phyloP scores from a whole-genome alignment of 768 basidiomycete species.

The Mycena belliarum region DNA sequence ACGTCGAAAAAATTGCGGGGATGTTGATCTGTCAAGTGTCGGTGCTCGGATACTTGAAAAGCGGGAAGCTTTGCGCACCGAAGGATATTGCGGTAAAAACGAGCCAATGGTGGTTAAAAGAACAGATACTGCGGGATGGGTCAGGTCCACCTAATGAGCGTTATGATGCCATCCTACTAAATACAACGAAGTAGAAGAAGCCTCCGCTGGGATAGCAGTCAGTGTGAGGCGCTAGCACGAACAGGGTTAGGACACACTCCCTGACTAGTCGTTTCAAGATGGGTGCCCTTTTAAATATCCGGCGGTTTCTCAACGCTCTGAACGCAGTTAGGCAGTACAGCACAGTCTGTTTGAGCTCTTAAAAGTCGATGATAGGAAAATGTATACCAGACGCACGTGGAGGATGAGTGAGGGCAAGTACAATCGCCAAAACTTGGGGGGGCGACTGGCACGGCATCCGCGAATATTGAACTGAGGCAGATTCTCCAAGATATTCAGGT shows the following conservation, averaged over 20 bases:
- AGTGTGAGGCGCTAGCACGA: background rate
- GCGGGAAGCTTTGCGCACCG: conserved; percentile 20
- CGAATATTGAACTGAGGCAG: conserved; percentile 2
- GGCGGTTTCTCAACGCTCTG: conserved; percentile 35
- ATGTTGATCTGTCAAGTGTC: conserved; percentile 32
- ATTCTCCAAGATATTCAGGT: conserved; percentile 20
- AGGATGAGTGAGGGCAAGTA: conserved; percentile 40
- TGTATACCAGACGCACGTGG: conserved; percentile 30
- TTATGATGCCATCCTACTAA: conserved; percentile 28
- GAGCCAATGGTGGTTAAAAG: conserved; percentile 35
- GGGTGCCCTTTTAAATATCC: conserved; percentile 32
- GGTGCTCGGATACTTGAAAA: background rate
- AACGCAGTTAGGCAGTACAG: conserved; percentile 38
- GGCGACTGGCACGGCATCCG: conserved; percentile 37
- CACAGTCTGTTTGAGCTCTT: conserved; percentile 35
- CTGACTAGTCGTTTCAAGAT: conserved; percentile 37
- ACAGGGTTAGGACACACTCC: conserved; percentile 33
- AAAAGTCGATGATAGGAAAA: no score
- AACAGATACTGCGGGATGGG: conserved; percentile 30
- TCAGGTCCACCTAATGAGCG: background rate
- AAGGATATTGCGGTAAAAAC: conserved; percentile 31
- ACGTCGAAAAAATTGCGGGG: conserved; percentile 40
- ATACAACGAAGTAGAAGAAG: conserved; percentile 42
- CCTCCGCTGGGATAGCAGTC: conserved; percentile 33
- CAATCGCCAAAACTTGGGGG: conserved; percentile 34